Conservation (phyloP, 805 yeast genomes). For the Candida manassasensis region DNA sequence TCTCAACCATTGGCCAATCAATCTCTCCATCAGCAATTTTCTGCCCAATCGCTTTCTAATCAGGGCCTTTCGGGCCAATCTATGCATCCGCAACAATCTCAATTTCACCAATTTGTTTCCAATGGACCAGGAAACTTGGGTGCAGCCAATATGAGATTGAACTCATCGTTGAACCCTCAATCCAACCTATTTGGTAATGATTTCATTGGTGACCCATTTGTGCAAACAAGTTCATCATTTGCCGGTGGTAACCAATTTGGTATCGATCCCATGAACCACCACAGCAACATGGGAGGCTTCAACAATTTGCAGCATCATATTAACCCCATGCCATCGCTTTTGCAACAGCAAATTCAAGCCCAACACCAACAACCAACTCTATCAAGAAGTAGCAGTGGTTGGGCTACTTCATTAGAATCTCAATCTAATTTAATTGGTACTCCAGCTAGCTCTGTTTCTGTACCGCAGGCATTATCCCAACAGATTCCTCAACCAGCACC, state of each 20-base stretch:
- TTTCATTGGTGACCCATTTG: constrained; percentile 19
- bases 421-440: constrained; percentile 15
- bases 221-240: constrained; percentile 10
- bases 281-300: constrained; percentile 11
- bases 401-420: constrained; percentile 32
- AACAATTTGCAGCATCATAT: constrained; percentile 11
- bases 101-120: constrained; percentile 26
- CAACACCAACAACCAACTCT: constrained; percentile 29
- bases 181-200: constrained; percentile 21
- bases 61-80: constrained; percentile 5
- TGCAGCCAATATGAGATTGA: constrained; percentile 23
- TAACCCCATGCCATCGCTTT: constrained; percentile 29
- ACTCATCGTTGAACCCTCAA: constrained; percentile 12
- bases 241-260: constrained; percentile 20
- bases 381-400: constrained; percentile 32
- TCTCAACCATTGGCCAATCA: constrained; percentile 7
- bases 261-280: constrained; percentile 18
- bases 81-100: constrained; percentile 14
- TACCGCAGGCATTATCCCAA: constrained; percentile 17
- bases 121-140: constrained; percentile 21
- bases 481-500: constrained; percentile 33
- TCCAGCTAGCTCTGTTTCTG: constrained; percentile 26
- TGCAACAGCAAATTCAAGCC: constrained; percentile 28
- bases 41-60: constrained; percentile 5
- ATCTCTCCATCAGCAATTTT: constrained; percentile 8